Percentiles rank a stretch among this genome's conserved stretches.
Evolutionary conservation across 768 basidiomycete genomes (phyloP).

Genomic region (Butyriboletus loyo): DNA sequence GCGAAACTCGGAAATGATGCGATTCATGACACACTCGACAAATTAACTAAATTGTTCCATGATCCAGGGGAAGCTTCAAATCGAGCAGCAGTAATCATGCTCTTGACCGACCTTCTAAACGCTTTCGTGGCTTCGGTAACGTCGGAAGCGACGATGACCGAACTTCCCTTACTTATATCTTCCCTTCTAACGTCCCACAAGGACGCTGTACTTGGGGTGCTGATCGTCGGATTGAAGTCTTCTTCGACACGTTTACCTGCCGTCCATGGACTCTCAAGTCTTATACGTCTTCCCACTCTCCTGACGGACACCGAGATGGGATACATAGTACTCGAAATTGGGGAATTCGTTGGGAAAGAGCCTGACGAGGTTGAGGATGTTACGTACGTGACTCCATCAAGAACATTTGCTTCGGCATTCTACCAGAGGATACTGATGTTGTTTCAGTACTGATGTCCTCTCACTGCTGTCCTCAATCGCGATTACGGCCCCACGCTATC

Average conservation of each 20-base stretch:
- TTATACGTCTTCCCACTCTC: slow-evolving; percentile 63
- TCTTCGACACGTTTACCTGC: slow-evolving; percentile 54
- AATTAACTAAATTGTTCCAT: slow-evolving; percentile 73
- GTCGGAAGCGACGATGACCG: not conserved
- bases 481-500: slow-evolving; percentile 52
- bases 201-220: slow-evolving; percentile 69
- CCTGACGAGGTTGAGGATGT: slow-evolving; percentile 53
- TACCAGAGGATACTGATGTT: not conserved
- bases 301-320: slow-evolving; percentile 72
- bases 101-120: slow-evolving; percentile 64
- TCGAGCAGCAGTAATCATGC: slow-evolving; percentile 61
- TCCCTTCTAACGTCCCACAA: slow-evolving; percentile 57
- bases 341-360: slow-evolving; percentile 56
- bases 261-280: slow-evolving; percentile 58
- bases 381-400: slow-evolving; percentile 34
- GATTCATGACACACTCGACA: slow-evolving; percentile 65
- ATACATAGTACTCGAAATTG: slow-evolving; percentile 73
- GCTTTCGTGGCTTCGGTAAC: slow-evolving; percentile 29
- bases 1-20: slow-evolving; percentile 69
- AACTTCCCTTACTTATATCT: slow-evolving; percentile 18
- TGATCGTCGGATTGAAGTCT: slow-evolving; percentile 56
- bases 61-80: slow-evolving; percentile 66
- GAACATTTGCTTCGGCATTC: not conserved
- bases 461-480: slow-evolving; percentile 65
- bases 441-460: slow-evolving; percentile 53